Evolutionary conservation across 2,329 filamentous ascomycete genomes (phyloP).

Genomic region (Colletotrichum neosansevieriae): DNA sequence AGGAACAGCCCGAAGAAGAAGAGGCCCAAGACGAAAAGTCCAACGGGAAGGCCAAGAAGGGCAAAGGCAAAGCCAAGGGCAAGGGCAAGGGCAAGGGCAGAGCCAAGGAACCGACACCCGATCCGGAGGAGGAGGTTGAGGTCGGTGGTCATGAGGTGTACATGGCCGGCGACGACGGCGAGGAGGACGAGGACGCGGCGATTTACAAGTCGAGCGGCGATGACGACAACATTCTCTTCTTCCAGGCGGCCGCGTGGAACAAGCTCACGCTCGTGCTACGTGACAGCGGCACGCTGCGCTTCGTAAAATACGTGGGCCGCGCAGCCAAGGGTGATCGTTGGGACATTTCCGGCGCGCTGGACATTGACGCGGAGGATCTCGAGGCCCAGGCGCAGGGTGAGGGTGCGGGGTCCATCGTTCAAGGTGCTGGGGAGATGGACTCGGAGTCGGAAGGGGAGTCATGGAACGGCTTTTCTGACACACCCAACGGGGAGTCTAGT

Average conservation of each 20-base stretch:
- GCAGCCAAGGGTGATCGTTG: conserved; percentile 89
- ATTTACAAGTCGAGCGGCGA: conserved; percentile 86
- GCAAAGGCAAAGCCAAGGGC: conserved; percentile 47
- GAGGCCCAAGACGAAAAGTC: conserved; percentile 52
- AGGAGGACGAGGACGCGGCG: conserved; percentile 75
- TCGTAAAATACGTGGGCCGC: conserved; percentile 94
- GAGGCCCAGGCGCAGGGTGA: conserved; percentile 54
- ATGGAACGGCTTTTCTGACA: conserved; percentile 66
- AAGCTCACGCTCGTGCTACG: conserved; percentile 90
- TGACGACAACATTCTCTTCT: conserved; percentile 77
- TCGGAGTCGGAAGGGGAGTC: conserved; percentile 42
- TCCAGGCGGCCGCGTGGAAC: conserved; percentile 82
- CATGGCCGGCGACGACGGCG: conserved; percentile 88
- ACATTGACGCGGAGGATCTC: conserved; percentile 71
- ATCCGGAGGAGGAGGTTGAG: conserved; percentile 44
- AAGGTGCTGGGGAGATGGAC: neutral
- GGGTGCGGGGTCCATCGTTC: conserved; percentile 45
- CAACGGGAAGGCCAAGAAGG: conserved; percentile 48
- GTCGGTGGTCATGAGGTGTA: conserved; percentile 89
- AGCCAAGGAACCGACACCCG: conserved; percentile 45
- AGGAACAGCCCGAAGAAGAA: conserved; percentile 61
- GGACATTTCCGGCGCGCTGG: conserved; percentile 87
- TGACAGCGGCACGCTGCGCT: conserved; percentile 87
- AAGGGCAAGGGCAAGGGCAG: conserved; percentile 48
- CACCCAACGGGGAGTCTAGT: conserved; percentile 37